Percentiles rank a stretch among this genome's conserved stretches.
phyloP scores from a whole-genome alignment of 2,329 filamentous ascomycete species.

The Talaromyces islandicus region DNA sequence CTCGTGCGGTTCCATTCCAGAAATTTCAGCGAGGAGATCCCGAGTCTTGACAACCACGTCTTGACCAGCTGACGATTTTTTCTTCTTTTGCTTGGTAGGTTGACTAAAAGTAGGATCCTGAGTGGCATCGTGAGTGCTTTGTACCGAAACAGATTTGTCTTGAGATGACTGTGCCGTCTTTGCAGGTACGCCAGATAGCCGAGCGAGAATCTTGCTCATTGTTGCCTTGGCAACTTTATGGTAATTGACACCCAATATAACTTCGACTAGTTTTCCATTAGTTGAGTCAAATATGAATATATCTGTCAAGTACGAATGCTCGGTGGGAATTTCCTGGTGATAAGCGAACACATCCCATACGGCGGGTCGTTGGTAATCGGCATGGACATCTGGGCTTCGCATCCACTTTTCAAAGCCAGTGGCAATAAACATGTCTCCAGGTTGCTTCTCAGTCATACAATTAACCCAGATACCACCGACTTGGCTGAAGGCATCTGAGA shows the following conservation, averaged over 20 bases:
- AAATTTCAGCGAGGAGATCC: slow-evolving; percentile 15
- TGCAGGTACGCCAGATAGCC: slow-evolving; percentile 2
- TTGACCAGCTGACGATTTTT: background rate
- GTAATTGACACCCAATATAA: slow-evolving; percentile 22
- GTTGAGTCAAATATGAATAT: slow-evolving; percentile 21
- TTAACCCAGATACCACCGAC: slow-evolving; percentile 27
- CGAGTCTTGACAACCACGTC: slow-evolving; percentile 8
- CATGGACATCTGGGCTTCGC: slow-evolving; percentile 9
- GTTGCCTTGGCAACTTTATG: slow-evolving; percentile 13
- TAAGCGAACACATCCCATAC: slow-evolving; percentile 18
- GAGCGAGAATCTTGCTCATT: slow-evolving; percentile 9
- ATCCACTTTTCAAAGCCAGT: slow-evolving; percentile 18
- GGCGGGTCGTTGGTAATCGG: slow-evolving; percentile 5
- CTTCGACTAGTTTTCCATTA: slow-evolving; percentile 14
- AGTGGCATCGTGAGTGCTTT: background rate
- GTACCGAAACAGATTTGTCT: background rate
- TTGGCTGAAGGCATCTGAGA: slow-evolving; percentile 24
- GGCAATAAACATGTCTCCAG: slow-evolving; percentile 23
- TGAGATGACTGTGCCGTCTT: background rate
- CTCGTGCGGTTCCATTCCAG: slow-evolving; percentile 31
- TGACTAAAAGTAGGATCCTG: background rate
- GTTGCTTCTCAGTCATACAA: slow-evolving; percentile 17
- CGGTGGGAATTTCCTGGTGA: slow-evolving; percentile 13
- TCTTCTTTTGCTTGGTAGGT: background rate
- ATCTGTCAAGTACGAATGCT: slow-evolving; percentile 16